Evolutionary conservation across 2,329 filamentous ascomycete species (phyloP).

Genomic region (Fusarium continuum): DNA sequence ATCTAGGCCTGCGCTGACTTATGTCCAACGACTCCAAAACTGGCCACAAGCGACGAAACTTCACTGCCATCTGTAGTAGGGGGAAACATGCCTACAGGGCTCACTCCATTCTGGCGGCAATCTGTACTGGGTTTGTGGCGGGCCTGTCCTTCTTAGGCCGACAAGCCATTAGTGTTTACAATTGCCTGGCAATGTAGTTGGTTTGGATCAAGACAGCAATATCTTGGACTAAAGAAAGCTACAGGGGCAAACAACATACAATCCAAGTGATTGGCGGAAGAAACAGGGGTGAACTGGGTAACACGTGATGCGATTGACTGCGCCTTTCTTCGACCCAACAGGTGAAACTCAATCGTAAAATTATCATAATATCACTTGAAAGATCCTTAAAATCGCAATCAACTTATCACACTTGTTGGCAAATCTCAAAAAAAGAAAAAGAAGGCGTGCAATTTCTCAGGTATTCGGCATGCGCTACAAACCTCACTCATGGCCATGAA

Average conservation of each 20-base stretch:
- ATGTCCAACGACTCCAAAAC: no score
- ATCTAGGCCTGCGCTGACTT: no score
- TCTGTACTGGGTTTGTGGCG: background rate
- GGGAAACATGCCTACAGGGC: background rate
- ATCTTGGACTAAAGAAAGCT: no score
- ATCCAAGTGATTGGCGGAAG: background rate
- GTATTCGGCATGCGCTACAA: background rate
- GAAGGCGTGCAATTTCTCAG: fast-evolving
- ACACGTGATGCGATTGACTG: background rate
- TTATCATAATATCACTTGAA: no score
- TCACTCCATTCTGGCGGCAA: background rate
- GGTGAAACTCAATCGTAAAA: background rate
- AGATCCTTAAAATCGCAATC: no score
- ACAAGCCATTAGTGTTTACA: no score
- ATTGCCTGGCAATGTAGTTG: no score
- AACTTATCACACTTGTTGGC: no score
- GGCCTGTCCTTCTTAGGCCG: no score
- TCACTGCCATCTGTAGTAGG: background rate
- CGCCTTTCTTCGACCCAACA: background rate
- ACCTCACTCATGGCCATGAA: background rate
- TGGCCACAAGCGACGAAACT: no score
- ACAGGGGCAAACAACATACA: background rate
- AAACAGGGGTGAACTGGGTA: background rate
- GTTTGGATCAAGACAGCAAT: no score
- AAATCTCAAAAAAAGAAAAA: no score